Evolutionary conservation across 345 rosid genomes (phyloP), one percentile per base, ranked within the genome.

Genomic region (Turritis glabra): DNA sequence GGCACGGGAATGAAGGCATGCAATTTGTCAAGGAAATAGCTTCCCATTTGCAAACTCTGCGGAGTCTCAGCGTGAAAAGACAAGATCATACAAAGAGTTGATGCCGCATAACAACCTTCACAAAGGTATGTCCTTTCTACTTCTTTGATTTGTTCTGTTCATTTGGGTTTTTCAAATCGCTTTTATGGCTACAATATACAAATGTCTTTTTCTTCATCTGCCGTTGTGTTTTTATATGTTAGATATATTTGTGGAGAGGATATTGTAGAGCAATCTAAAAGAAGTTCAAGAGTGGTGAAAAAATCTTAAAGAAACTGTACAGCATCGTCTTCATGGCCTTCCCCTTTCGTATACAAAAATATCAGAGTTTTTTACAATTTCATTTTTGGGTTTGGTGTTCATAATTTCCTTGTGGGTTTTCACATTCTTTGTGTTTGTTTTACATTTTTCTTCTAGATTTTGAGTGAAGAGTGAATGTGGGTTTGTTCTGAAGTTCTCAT

Each of bases 1-100:
- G 55, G 35, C 52, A 69, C 5, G 90, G 86, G 30, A 64, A 74
- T 13, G 86, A 86, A 21, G 85, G 88, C 7, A 62, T 83, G 19
- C 67, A 58, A 21, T 83, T 84, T 38, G 79, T 86, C 11, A 68
- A 63, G 73, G 87, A 87, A 56, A 79, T 87, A 80, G 88, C 89
- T 75, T 48, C 77, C 56, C 82, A 82, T 41, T 66, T 85, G 61
- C 81, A 78, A 64, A 84, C 72, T 64, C 54, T 87, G 41, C 76
- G 82, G 57, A 80, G 66, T 56, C 70, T 79, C 9, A 75, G 82
- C 57, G 59, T 61, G 65, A 76, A 48, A 57, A 73, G 70, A 69
- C 78, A 40, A 52, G 62, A 80, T 40, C 68, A 76, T 51, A 59
- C 54, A 41, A 71, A 77, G 73, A 41, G 73, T 64, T 82, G 74